Evolutionary conservation across 306 rosid species (phyloP).

Genomic region (Herpetospermum pedunculosum): DNA sequence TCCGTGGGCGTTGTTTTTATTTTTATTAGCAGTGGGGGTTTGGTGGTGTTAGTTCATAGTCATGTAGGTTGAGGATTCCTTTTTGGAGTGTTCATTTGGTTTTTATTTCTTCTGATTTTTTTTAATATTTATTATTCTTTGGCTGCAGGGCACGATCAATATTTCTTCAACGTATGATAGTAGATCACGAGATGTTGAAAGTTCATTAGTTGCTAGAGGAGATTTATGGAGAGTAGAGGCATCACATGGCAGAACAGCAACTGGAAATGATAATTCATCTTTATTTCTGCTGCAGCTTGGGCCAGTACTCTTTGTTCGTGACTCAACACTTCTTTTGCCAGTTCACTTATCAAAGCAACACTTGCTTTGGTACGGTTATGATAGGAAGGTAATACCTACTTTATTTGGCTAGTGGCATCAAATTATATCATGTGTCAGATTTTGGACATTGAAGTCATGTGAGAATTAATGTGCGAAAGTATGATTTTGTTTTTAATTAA

Average conservation of each 20-base stretch:
- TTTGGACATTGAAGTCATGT: background rate
- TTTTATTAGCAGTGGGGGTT: background rate
- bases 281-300: constrained; percentile 94
- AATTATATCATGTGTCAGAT: background rate
- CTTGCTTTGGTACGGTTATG: constrained; percentile 97
- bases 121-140: constrained; percentile 12
- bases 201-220: constrained; percentile 85
- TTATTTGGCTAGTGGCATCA: background rate
- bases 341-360: constrained; percentile 92
- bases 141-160: constrained; percentile 59
- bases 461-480: background rate
- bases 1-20: background rate
- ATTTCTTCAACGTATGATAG: constrained; percentile 75
- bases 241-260: constrained; percentile 60
- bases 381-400: constrained; percentile 61
- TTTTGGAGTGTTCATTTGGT: background rate
- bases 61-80: background rate
- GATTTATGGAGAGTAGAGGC: constrained; percentile 97
- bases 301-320: constrained; percentile 82
- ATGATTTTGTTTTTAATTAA: background rate
- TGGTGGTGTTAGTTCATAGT: background rate
- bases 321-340: constrained; percentile 88
- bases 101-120: constrained; percentile 8
- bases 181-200: constrained; percentile 73
- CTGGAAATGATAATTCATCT: constrained; percentile 71